Conservation (phyloP, 495 filamentous ascomycete species). For the Xylaria longipes region DNA sequence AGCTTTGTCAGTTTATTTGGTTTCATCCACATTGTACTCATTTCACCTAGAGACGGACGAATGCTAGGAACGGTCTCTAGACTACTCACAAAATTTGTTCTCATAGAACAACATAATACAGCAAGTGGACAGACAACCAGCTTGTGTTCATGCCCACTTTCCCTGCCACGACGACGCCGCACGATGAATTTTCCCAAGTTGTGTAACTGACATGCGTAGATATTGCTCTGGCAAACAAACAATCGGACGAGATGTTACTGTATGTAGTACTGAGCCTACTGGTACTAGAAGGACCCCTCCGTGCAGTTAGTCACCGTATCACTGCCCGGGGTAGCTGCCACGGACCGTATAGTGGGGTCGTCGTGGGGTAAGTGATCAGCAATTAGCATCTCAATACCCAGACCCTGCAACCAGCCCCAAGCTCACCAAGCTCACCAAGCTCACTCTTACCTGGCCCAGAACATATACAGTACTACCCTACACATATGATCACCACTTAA, state of each 20-base stretch:
- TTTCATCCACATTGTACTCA: neutral
- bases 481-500: neutral
- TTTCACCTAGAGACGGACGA: neutral
- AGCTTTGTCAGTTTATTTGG: neutral
- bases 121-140: neutral
- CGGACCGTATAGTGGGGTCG: conserved; percentile 1
- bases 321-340: neutral
- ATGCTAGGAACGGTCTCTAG: neutral
- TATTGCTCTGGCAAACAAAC: neutral
- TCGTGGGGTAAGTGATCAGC: conserved; percentile 5
- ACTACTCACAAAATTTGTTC: neutral
- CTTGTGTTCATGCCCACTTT: neutral
- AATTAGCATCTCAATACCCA: neutral
- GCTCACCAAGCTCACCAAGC: neutral
- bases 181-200: neutral
- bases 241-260: neutral
- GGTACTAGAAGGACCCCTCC: neutral
- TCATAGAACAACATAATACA: neutral
- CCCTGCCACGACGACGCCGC: neutral
- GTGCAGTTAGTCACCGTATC: neutral
- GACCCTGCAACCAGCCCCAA: neutral
- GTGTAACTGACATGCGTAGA: neutral
- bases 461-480: neutral
- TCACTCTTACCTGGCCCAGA: neutral
- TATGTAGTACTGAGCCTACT: too few relatives aligned